phyloP scores from a whole-genome alignment of 495 filamentous ascomycete genomes.

The Pseudotulostoma volvatum region DNA sequence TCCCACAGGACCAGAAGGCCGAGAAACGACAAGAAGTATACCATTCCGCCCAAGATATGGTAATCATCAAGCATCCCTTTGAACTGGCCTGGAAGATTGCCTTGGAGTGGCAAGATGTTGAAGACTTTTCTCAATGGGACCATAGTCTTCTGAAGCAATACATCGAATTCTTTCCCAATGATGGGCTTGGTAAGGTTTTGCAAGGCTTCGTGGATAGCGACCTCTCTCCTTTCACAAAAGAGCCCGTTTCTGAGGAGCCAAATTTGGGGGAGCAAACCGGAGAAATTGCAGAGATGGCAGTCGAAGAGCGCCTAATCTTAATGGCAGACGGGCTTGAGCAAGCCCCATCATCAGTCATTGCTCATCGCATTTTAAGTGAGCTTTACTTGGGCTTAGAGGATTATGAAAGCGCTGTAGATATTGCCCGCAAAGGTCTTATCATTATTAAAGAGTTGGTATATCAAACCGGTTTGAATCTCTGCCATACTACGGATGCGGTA shows the following conservation, averaged over 20 bases:
- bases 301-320: conserved; percentile 57
- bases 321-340: conserved; percentile 72
- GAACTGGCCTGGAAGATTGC: conserved; percentile 78
- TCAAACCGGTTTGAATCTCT: conserved; percentile 48
- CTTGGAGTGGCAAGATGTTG: conserved; percentile 74
- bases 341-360: conserved; percentile 55
- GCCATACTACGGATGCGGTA: conserved; percentile 52
- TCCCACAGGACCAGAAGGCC: conserved; percentile 46
- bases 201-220: conserved; percentile 68
- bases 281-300: conserved; percentile 34
- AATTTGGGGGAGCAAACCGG: conserved; percentile 17
- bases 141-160: conserved; percentile 59
- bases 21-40: conserved; percentile 51
- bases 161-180: conserved; percentile 67
- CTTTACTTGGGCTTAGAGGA: conserved; percentile 79
- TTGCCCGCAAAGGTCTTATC: conserved; percentile 52
- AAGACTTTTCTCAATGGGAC: conserved; percentile 57
- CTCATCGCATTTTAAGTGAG: conserved; percentile 69
- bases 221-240: conserved; percentile 55
- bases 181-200: conserved; percentile 63
- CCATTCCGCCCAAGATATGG: conserved; percentile 71
- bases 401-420: conserved; percentile 65
- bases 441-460: conserved; percentile 40
- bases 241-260: conserved; percentile 15
- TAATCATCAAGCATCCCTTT: conserved; percentile 88